A percentile compares a stretch with the other conserved stretches of the same genome.
phyloP scores from a whole-genome alignment of 202 grass and related monocot genomes.

The Carex sylvatica region DNA sequence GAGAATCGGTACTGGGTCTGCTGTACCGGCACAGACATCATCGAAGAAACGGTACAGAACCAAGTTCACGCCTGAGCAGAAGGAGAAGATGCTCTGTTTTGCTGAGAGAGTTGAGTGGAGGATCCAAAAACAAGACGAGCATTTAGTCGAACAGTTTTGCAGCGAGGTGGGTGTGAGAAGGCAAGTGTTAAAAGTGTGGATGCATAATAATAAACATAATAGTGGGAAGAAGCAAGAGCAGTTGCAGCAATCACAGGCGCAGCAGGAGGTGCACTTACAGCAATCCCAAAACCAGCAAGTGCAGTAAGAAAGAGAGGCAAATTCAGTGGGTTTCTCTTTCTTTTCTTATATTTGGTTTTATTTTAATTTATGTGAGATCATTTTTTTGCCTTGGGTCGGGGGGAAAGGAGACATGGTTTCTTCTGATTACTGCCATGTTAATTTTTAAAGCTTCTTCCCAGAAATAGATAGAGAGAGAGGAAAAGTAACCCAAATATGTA shows the following conservation, averaged over 20 bases:
- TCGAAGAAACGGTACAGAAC: slow-evolving; percentile 67
- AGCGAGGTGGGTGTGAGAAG: slow-evolving; percentile 57
- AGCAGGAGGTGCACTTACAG: slow-evolving; percentile 27
- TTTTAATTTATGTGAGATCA: background rate
- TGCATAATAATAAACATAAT: slow-evolving; percentile 88
- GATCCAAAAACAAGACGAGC: slow-evolving; percentile 73
- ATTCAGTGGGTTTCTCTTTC: background rate
- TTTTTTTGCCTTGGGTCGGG: slow-evolving; percentile 13
- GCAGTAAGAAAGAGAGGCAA: slow-evolving; percentile 15
- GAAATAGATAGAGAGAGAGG: background rate
- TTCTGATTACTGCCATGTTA: slow-evolving; percentile 13
- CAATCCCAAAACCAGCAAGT: slow-evolving; percentile 32
- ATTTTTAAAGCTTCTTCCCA: background rate
- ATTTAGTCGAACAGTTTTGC: slow-evolving; percentile 66
- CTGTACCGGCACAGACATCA: slow-evolving; percentile 4
- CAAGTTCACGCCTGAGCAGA: slow-evolving; percentile 73
- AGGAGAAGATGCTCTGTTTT: slow-evolving; percentile 71
- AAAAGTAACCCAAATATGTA: background rate
- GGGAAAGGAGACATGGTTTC: slow-evolving; percentile 19
- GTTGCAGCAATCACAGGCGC: slow-evolving; percentile 25
- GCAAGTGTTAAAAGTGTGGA: slow-evolving; percentile 84
- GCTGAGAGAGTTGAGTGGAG: slow-evolving; percentile 72
- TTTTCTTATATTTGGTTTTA: background rate
- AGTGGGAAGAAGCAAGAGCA: slow-evolving; percentile 33
- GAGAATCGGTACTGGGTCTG: slow-evolving; percentile 5